Evolutionary conservation across 31 red algal species (phyloP), one percentile per base, ranked within the genome.

Genomic region (Odonthalia washingtoniensis): DNA sequence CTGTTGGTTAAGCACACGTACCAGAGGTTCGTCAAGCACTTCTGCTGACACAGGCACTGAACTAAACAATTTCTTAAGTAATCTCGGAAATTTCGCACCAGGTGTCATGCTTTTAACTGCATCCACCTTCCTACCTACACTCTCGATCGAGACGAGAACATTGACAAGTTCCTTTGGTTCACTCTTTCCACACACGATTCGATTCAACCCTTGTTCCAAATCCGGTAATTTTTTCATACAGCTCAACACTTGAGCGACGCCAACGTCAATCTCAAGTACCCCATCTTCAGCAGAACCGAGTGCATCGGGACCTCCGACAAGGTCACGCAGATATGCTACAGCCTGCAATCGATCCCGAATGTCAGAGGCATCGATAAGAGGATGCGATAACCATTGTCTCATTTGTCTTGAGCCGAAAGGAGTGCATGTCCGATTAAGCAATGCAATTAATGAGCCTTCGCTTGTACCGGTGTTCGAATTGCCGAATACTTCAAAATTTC

Each of bases 401-500:
- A 95, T 84, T 43, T 78, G 82, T 41, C 92, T 80, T 30, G 64
- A 62, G 62, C 92, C 92, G 80, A 90, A 90, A 6, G 87, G 61
- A 17, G 92, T 95, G 1, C 57, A 44, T 1, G 87, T 90, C n/a
- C 87, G 72, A 60, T 90, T 90, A 3, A 95, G 24, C 18, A 90
- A 46, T 1, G 81, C 86, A 27, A 95, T 52, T 53, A 95, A 70
- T 26, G 92, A 90, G 31, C 87, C 87, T 3, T 76, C 32, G 21
- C 73, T 75, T 5, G 80, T 45, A 2, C 89, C 89, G 57, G 83
- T 73, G 63, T 90, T 95, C 5, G 83, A 81, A 57, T 87, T 85
- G 2, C 91, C 91, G 45, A 94, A 89, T 16, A 94, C 86, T 26
- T 94, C 91, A 52, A 94, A 94, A 79, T 94, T 88, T 33, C 72